Evolutionary conservation across 192 early-diverging fungal genomes (phyloP), one percentile per base, ranked within the genome.

Genomic region (Rhizophagus sp.): DNA sequence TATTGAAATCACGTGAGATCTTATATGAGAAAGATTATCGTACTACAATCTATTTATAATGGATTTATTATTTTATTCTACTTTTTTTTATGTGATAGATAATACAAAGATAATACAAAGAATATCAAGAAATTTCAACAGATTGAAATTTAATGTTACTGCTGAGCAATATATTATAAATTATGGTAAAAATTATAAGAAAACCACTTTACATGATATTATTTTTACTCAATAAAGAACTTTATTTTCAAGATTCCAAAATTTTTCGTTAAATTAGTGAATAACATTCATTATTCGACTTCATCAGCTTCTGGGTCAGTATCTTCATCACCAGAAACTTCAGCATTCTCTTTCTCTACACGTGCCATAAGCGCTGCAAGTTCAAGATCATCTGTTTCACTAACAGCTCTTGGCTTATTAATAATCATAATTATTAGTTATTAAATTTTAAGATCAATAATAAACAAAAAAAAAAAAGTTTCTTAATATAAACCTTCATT

Each of bases 291-390:
- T 76, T 30, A 30, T 30, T 30, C 75, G 61, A 79, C 80, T 47
- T 81, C 81, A 44, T 82, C 86, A 81, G 86, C 87, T 74, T 92
- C 92, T 49, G 85, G 87, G 47, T 90, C 94, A 62, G 90, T 90
- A 81, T 97, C 95, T 74, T 96, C 95, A 87, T 99, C 97, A 82
- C 95, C 97, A 7, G 92, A 90, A 39, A 98, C 93, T 84, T 97
- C 94, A 76, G 91, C 92, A 85, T 97, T 98, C 86, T 97, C 95
- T 87, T 93, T 92, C 85, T 96, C 95, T 44, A 92, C 94, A 75
- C 91, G 90, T 76, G 91, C 95, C 91, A 99, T 92, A 49, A 96
- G 85, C 73, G 93, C 93, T 75, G 91, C 94, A 68, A 99, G 92
- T 88, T 99, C 98, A 83, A 88, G 86, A 79, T 99, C 98, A 83